Percentiles rank a stretch among this genome's conserved stretches.
phyloP scores from a whole-genome alignment of 2,329 filamentous ascomycete genomes.

The Colletotrichum chrysophilum region DNA sequence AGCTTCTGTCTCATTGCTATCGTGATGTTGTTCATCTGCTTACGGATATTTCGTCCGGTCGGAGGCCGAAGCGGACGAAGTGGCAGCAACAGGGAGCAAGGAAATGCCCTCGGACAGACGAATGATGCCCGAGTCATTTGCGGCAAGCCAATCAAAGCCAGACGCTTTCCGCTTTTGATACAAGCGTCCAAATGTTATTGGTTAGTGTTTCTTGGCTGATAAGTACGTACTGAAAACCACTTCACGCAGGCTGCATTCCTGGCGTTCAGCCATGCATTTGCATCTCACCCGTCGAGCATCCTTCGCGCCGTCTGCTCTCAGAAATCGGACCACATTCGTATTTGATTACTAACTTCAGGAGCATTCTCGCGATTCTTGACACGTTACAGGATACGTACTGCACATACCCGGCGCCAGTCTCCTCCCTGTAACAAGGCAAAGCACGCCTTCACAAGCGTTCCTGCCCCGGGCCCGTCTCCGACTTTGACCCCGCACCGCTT shows the following conservation, averaged over 20 bases:
- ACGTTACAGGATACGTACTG: background rate
- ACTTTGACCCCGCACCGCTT: background rate
- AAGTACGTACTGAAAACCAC: background rate
- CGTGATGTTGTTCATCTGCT: background rate
- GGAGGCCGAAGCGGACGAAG: constrained; percentile 18
- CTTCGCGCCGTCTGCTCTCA: background rate
- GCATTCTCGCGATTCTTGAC: background rate
- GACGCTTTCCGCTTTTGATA: background rate
- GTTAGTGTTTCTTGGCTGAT: background rate
- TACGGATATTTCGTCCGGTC: constrained; percentile 10
- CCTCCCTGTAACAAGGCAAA: background rate
- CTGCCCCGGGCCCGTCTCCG: background rate
- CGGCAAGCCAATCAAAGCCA: background rate
- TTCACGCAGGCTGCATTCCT: background rate
- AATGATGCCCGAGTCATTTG: background rate
- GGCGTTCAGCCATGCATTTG: background rate
- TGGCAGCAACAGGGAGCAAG: no score
- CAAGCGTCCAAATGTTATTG: background rate
- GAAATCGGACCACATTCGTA: background rate
- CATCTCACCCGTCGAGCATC: background rate
- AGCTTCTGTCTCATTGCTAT: background rate
- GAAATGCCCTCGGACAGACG: background rate
- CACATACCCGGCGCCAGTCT: background rate
- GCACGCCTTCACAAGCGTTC: background rate
- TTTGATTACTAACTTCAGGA: constrained; percentile 1